phyloP scores from a whole-genome alignment of 148 eudicot genomes.

The Chenopodium album region DNA sequence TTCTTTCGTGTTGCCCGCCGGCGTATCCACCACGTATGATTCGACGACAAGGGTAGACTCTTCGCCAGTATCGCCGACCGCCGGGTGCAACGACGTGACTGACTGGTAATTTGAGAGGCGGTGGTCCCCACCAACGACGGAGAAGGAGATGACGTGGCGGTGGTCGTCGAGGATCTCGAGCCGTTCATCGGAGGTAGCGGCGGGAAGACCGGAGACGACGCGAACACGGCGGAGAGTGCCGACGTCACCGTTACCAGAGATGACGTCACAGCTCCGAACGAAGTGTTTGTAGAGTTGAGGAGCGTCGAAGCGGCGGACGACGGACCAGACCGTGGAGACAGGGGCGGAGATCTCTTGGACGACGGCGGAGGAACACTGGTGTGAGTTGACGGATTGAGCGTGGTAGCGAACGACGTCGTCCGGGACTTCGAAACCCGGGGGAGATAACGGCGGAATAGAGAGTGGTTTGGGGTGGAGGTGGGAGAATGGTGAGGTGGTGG shows the following conservation, averaged over 20 bases:
- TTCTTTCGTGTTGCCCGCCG: conserved; percentile 61
- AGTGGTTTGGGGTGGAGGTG: conserved; percentile 6
- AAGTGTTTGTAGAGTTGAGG: conserved; percentile 81
- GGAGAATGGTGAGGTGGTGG: conserved; percentile 7
- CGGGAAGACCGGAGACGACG: conserved; percentile 75
- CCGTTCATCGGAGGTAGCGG: conserved; percentile 61
- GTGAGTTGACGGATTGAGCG: conserved; percentile 45
- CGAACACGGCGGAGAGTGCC: conserved; percentile 67
- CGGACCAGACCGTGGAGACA: conserved; percentile 59
- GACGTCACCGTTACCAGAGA: conserved; percentile 54
- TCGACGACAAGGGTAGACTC: conserved; percentile 56
- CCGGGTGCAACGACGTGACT: conserved; percentile 56
- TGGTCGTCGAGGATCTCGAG: conserved; percentile 73
- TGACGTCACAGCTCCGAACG: conserved; percentile 72
- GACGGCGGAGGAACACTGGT: conserved; percentile 75
- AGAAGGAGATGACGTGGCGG: conserved; percentile 66
- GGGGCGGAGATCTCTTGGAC: conserved; percentile 60
- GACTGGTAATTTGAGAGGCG: conserved; percentile 63
- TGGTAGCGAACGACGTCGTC: conserved; percentile 53
- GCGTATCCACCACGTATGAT: conserved; percentile 66
- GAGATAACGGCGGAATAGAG: background rate
- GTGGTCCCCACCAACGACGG: conserved; percentile 78
- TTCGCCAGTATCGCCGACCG: conserved; percentile 29
- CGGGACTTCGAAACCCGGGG: conserved; percentile 32
- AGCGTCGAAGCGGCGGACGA: conserved; percentile 79